These are phyloP conservation scores for Colletotrichum tamarilloi DNA, from an alignment of 2,329 filamentous ascomycete species.

Conservation along the genomic window DNA sequence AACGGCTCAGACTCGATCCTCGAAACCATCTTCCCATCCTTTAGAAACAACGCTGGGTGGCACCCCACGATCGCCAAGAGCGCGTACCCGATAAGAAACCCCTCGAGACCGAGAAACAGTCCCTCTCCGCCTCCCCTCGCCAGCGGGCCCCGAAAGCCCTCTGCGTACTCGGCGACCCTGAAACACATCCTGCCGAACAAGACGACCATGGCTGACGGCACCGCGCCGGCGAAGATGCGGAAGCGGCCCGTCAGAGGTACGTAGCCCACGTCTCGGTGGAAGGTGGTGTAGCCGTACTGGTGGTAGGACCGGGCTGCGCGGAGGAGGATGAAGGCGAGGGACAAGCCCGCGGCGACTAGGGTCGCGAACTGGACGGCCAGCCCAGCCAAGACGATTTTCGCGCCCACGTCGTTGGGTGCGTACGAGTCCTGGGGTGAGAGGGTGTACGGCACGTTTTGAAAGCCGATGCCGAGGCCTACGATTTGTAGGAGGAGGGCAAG, in stretches of 20 bases:
- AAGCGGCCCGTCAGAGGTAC: slow-evolving; percentile 40
- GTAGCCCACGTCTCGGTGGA: slow-evolving; percentile 41
- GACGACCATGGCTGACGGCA: slow-evolving; percentile 40
- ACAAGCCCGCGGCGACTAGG: slow-evolving; percentile 39
- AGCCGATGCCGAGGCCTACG: slow-evolving; percentile 42
- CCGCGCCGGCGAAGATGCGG: slow-evolving; percentile 41
- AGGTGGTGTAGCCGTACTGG: slow-evolving; percentile 44
- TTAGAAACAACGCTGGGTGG: slow-evolving; percentile 42
- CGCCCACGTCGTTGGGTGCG: slow-evolving; percentile 36
- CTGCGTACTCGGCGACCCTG: slow-evolving; percentile 40
- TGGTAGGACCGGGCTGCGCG: slow-evolving; percentile 39
- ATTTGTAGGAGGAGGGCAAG: slow-evolving; percentile 42
- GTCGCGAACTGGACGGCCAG: slow-evolving; percentile 41
- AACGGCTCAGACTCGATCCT: slow-evolving; percentile 24
- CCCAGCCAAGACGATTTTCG: slow-evolving; percentile 40
- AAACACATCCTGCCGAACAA: slow-evolving; percentile 42
- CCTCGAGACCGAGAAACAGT: slow-evolving; percentile 44
- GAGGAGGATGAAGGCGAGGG: slow-evolving; percentile 40
- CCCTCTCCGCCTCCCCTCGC: slow-evolving; percentile 39
- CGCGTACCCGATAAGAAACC: slow-evolving; percentile 43
- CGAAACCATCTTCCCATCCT: slow-evolving; percentile 13
- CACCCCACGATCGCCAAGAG: slow-evolving; percentile 42
- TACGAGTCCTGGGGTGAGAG: background rate
- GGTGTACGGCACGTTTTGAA: slow-evolving; percentile 36
- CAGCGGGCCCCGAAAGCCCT: slow-evolving; percentile 40